Percentiles rank a stretch among this genome's conserved stretches.
Conservation (phyloP, 257 asterid genomes). For the Solanum ahanhuiri region DNA sequence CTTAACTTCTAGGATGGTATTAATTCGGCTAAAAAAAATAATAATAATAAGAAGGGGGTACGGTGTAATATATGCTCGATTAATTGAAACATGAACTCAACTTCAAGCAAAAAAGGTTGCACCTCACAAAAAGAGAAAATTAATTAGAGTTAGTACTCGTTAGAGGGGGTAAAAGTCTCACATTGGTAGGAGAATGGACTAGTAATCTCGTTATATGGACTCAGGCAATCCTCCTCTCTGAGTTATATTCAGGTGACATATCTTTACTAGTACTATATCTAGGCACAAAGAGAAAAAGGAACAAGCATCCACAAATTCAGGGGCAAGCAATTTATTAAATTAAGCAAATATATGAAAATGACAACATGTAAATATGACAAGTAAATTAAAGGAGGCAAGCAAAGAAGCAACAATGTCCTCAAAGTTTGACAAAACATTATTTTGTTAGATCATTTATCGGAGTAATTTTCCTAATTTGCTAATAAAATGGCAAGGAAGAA, state of each 20-base stretch:
- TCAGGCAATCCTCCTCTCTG: fast-evolving
- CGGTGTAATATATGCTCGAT: not conserved
- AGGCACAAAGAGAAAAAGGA: not conserved
- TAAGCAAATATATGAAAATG: not conserved
- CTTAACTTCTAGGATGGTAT: too few relatives aligned
- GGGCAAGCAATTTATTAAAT: not conserved
- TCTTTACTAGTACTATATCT: not conserved
- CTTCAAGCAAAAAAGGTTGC: not conserved
- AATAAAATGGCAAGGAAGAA: not conserved
- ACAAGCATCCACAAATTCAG: not conserved
- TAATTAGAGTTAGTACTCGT: not conserved
- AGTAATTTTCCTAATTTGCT: not conserved
- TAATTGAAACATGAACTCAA: not conserved
- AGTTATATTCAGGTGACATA: not conserved
- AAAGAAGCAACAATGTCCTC: not conserved
- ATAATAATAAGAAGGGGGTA: not conserved
- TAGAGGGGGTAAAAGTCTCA: not conserved
- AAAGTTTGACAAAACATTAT: not conserved
- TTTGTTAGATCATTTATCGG: not conserved
- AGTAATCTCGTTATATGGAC: not conserved
- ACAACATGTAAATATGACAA: not conserved
- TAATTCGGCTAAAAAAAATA: not conserved
- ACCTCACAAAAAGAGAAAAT: not conserved
- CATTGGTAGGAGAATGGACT: fast-evolving
- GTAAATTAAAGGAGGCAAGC: not conserved